Conservation (phyloP, 805 yeast species). For the Maudiozyma turicensis region DNA sequence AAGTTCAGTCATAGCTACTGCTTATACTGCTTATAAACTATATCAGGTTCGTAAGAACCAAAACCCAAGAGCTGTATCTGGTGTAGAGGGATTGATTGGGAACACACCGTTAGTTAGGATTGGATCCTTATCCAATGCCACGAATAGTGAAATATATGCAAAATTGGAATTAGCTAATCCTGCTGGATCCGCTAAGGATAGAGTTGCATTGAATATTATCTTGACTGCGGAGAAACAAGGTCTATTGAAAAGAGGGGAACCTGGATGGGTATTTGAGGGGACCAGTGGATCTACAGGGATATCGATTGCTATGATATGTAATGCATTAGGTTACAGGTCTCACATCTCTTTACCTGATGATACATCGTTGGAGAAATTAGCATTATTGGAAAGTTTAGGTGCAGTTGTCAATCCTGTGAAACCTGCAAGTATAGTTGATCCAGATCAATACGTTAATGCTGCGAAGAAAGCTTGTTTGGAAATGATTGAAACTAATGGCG, state of each 20-base stretch:
- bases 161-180: constrained; percentile 82
- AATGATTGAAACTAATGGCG: constrained; percentile 28
- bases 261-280: constrained; percentile 67
- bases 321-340: constrained; percentile 78
- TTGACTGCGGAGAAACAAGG: constrained; percentile 56
- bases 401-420: constrained; percentile 78
- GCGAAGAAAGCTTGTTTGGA: constrained; percentile 61
- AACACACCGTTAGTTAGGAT: constrained; percentile 78
- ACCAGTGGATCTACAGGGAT: constrained; percentile 97
- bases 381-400: constrained; percentile 62
- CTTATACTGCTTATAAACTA: constrained; percentile 1
- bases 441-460: constrained; percentile 82
- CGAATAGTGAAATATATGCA: constrained; percentile 80
- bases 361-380: constrained; percentile 75
- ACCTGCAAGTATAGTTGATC: constrained; percentile 93
- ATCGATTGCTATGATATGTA: constrained; percentile 81
- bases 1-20: background rate
- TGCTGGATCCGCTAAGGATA: constrained; percentile 91
- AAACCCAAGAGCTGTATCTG: constrained; percentile 24
- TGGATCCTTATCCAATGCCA: constrained; percentile 54
- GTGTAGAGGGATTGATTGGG: constrained; percentile 75
- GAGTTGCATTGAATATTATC: constrained; percentile 84
- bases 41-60: background rate
- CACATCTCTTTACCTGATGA: constrained; percentile 95
- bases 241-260: constrained; percentile 47